Evolutionary conservation across 1,284 basidiomycete genomes (phyloP).

Genomic region (Entoloma clypeatum): DNA sequence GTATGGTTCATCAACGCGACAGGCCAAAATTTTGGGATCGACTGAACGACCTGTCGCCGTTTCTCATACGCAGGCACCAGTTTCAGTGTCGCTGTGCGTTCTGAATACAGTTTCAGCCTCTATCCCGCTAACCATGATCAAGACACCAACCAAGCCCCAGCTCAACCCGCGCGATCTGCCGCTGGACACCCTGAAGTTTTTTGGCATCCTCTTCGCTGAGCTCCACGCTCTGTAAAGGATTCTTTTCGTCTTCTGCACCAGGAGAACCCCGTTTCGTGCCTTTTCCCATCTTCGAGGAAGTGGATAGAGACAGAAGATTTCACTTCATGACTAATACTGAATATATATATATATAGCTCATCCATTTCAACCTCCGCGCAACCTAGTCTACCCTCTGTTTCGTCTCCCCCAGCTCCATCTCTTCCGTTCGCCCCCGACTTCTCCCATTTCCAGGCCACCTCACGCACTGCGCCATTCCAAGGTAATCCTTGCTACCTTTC

Average conservation of each 20-base stretch:
- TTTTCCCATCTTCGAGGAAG: slow-evolving; percentile 31
- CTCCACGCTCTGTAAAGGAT: slow-evolving; percentile 60
- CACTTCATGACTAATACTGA: too few relatives aligned
- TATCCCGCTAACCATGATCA: slow-evolving; percentile 3
- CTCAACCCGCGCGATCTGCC: slow-evolving; percentile 64
- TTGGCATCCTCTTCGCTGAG: slow-evolving; percentile 65
- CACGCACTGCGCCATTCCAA: slow-evolving; percentile 30
- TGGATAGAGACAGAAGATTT: not conserved
- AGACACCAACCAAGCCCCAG: slow-evolving; percentile 59
- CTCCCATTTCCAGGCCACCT: slow-evolving; percentile 25
- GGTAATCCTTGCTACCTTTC: slow-evolving; percentile 29
- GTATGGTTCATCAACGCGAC: slow-evolving; percentile 70
- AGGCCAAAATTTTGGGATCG: slow-evolving; percentile 75
- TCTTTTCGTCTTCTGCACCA: slow-evolving; percentile 66
- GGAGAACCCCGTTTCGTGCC: slow-evolving; percentile 75
- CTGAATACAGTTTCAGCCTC: slow-evolving; percentile 34
- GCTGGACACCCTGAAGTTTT: slow-evolving; percentile 59
- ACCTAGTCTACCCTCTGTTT: slow-evolving; percentile 75
- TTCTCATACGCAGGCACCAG: slow-evolving; percentile 61
- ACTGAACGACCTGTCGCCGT: slow-evolving; percentile 60
- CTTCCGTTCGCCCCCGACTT: slow-evolving; percentile 28
- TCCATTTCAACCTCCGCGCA: not conserved
- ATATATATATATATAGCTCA: slow-evolving; percentile 1
- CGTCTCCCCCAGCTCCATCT: slow-evolving; percentile 39
- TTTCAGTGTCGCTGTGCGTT: slow-evolving; percentile 56